A percentile compares a stretch with the other conserved stretches of the same genome.
Conservation (phyloP, 2,329 filamentous ascomycete genomes). For the Aspergillus latus region DNA sequence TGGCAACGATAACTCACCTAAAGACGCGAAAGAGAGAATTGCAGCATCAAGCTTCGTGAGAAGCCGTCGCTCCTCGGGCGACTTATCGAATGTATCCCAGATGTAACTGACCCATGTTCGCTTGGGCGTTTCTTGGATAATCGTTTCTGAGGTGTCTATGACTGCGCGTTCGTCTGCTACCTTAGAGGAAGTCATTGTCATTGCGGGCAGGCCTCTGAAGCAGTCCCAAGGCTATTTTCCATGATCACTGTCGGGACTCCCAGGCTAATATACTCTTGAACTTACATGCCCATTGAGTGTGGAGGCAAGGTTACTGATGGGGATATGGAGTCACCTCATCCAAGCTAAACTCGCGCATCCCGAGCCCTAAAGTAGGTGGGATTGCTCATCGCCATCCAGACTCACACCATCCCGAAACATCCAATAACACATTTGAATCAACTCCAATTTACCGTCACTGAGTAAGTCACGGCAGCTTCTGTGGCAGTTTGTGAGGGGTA, state of each 20-base stretch:
- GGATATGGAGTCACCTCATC: not conserved
- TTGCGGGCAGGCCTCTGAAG: not conserved
- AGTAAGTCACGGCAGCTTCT: not conserved
- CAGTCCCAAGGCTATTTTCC: not conserved
- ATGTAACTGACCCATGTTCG: conserved; percentile 49
- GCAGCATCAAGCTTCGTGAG: conserved; percentile 52
- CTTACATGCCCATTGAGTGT: not conserved
- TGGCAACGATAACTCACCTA: conserved; percentile 31
- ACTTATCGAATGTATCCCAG: conserved; percentile 56
- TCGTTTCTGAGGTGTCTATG: not conserved
- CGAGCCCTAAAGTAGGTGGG: not conserved
- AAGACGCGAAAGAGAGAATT: conserved; percentile 49
- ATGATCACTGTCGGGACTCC: too few species aligned
- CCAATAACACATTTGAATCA: not conserved
- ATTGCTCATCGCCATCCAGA: conserved; percentile 11
- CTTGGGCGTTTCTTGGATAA: conserved; percentile 30
- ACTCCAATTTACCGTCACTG: not conserved
- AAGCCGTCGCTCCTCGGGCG: conserved; percentile 50
- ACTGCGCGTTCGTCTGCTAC: not conserved
- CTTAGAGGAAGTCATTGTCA: not conserved
- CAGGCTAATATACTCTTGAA: too few species aligned
- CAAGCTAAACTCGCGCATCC: conserved; percentile 5
- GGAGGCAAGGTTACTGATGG: not conserved
- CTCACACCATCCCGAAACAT: conserved; percentile 1
- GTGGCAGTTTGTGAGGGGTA: conserved; percentile 1